These are phyloP conservation scores for Drosera spatulata DNA, from an alignment of 179 eudicot genomes.

Conservation along the genomic window DNA sequence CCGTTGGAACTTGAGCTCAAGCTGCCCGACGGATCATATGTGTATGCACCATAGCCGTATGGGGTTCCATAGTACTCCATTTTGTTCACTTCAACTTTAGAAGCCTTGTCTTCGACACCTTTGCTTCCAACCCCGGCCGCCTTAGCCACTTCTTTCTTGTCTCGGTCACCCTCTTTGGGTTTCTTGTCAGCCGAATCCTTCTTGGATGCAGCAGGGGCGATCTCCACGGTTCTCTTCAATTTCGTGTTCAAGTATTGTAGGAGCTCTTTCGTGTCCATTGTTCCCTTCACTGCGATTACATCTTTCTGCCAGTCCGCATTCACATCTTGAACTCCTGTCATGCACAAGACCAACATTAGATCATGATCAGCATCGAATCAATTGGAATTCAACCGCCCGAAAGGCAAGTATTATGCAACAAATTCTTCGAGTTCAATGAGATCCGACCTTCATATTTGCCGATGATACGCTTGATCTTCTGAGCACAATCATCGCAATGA, in stretches of 20 bases:
- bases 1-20: conserved; percentile 9
- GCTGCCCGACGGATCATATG: conserved; percentile 1
- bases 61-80: neutral
- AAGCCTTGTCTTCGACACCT: conserved; percentile 8
- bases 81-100: conserved; percentile 3
- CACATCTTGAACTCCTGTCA: conserved; percentile 49
- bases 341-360: no score
- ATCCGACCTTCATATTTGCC: no score
- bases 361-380: no score
- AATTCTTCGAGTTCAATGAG: no score
- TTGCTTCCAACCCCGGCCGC: conserved; percentile 6
- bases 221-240: conserved; percentile 46
- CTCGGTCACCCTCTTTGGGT: no score
- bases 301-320: conserved; percentile 44
- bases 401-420: no score
- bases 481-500: no score
- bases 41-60: conserved; percentile 8
- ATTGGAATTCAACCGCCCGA: no score
- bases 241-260: conserved; percentile 45
- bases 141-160: conserved; percentile 1
- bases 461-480: no score
- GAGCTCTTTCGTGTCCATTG: conserved; percentile 65
- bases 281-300: conserved; percentile 52
- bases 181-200: conserved; percentile 19
- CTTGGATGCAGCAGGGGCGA: conserved; percentile 22